phyloP scores from a whole-genome alignment of 768 basidiomycete species.

The Pleurotus citrinopileatus region DNA sequence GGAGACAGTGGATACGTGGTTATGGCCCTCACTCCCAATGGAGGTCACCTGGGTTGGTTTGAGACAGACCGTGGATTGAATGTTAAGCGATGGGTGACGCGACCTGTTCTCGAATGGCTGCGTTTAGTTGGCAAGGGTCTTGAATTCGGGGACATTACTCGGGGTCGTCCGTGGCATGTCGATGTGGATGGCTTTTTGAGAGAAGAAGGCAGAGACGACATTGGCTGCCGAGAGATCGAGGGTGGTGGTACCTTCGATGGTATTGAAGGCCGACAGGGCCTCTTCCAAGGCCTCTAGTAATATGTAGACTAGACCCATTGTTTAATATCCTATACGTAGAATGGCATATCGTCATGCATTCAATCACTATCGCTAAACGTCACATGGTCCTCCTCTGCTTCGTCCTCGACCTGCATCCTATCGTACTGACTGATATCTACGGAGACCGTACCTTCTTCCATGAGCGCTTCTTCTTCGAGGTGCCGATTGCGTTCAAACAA shows the following conservation, averaged over 20 bases:
- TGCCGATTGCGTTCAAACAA: constrained; percentile 83
- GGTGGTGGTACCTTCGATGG: constrained; percentile 53
- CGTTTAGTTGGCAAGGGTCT: constrained; percentile 54
- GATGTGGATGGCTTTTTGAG: constrained; percentile 60
- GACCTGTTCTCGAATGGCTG: constrained; percentile 73
- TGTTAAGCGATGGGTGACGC: constrained; percentile 62
- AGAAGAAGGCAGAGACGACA: constrained; percentile 51
- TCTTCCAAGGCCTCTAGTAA: constrained; percentile 56
- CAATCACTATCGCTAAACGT: constrained; percentile 89
- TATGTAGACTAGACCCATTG: constrained; percentile 12
- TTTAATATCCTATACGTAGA: background rate
- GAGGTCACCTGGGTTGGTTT: constrained; percentile 87
- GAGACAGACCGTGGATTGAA: constrained; percentile 39
- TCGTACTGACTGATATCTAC: constrained; percentile 92
- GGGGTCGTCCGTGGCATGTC: constrained; percentile 30
- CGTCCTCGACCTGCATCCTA: constrained; percentile 56
- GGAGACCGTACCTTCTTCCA: constrained; percentile 84
- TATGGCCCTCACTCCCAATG: constrained; percentile 59
- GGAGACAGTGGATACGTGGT: constrained; percentile 52
- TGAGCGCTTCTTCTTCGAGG: constrained; percentile 74
- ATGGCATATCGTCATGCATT: constrained; percentile 14
- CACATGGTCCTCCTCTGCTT: constrained; percentile 63
- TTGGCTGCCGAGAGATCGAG: constrained; percentile 59
- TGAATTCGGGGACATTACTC: constrained; percentile 28
- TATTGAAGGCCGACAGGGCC: constrained; percentile 49